Percentiles rank a stretch among this genome's conserved stretches.
Evolutionary conservation across 495 filamentous ascomycete genomes (phyloP).

Genomic region (Hamigera avellanea): DNA sequence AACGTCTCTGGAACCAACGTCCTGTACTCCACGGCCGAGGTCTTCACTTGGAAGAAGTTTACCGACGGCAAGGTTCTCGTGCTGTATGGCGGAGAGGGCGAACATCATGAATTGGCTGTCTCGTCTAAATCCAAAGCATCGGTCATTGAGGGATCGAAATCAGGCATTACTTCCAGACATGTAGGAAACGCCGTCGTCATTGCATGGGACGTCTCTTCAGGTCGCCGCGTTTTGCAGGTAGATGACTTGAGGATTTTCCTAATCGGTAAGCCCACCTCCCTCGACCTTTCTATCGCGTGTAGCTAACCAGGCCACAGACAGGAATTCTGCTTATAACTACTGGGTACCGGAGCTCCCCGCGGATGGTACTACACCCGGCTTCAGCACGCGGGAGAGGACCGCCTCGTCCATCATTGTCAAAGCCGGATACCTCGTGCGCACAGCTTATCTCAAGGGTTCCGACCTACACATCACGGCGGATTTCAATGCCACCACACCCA

Average conservation of each 20-base stretch:
- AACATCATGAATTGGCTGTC: slow-evolving; percentile 58
- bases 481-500: slow-evolving; percentile 53
- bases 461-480: slow-evolving; percentile 54
- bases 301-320: slow-evolving; percentile 25
- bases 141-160: slow-evolving; percentile 36
- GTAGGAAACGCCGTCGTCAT: slow-evolving; percentile 37
- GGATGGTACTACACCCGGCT: slow-evolving; percentile 21
- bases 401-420: slow-evolving; percentile 50
- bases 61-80: slow-evolving; percentile 49
- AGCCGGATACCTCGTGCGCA: slow-evolving; percentile 66
- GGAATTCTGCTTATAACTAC: slow-evolving; percentile 67
- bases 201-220: slow-evolving; percentile 41
- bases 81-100: slow-evolving; percentile 58
- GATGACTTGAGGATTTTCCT: slow-evolving; percentile 45
- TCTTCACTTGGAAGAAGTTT: slow-evolving; percentile 60
- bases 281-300: not conserved
- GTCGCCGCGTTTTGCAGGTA: slow-evolving; percentile 43
- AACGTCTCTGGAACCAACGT: slow-evolving; percentile 49
- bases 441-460: slow-evolving; percentile 36
- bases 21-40: slow-evolving; percentile 65
- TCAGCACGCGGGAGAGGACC: slow-evolving; percentile 24
- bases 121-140: slow-evolving; percentile 25
- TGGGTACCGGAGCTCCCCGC: slow-evolving; percentile 49
- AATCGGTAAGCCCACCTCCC: slow-evolving; percentile 22
- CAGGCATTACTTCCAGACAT: slow-evolving; percentile 27